A percentile compares a stretch with the other conserved stretches of the same genome.
These are phyloP conservation scores for Dactylis glomerata DNA, from an alignment of 176 grass and related monocot species.

Conservation along the genomic window DNA sequence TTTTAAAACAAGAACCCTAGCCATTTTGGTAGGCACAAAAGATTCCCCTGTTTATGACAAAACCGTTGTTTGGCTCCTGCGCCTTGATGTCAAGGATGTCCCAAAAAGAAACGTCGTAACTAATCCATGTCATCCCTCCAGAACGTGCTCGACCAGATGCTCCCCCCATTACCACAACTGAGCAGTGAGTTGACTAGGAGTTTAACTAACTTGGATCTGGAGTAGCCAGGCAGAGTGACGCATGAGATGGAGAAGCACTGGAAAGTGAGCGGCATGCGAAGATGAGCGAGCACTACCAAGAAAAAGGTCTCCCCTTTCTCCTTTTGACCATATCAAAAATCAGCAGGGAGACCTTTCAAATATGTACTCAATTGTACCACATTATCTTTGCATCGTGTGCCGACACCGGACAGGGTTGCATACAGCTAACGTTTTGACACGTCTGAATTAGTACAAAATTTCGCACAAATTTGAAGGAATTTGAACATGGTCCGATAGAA, in stretches of 20 bases:
- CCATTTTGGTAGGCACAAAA: background rate
- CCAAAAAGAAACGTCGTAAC: background rate
- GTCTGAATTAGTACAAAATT: background rate
- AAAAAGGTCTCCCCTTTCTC: background rate
- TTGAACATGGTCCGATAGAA: no score
- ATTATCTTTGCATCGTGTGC: background rate
- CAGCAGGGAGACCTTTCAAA: background rate
- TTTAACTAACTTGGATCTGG: background rate
- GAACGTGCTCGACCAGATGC: background rate
- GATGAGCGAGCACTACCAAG: conserved; percentile 16
- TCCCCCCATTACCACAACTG: background rate
- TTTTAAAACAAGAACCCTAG: background rate
- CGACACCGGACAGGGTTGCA: background rate
- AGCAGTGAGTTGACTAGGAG: conserved; percentile 11
- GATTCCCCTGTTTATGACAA: background rate
- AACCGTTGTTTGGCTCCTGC: background rate
- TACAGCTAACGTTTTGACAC: background rate
- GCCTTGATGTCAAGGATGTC: background rate
- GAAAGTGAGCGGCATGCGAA: conserved; percentile 17
- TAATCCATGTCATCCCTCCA: background rate
- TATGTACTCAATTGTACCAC: background rate
- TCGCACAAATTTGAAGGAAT: background rate
- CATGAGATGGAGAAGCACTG: background rate
- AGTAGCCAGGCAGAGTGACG: background rate
- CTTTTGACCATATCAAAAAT: conserved; percentile 32